phyloP scores from a whole-genome alignment of 495 filamentous ascomycete species.

The Pseudomonodictys pantanalensis region DNA sequence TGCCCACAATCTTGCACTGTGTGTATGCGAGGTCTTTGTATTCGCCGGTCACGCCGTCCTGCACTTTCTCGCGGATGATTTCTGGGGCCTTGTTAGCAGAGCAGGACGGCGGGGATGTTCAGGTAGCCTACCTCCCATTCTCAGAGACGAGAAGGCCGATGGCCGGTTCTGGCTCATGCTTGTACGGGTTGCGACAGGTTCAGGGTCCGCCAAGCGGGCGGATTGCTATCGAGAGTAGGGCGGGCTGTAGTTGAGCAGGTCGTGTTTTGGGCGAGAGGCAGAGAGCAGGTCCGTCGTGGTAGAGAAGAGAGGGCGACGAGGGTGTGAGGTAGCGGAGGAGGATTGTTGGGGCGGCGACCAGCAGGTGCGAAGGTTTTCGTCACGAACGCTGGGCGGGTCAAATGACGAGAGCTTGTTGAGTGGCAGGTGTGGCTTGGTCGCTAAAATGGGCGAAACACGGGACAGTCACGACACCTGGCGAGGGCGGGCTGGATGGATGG shows the following conservation, averaged over 20 bases:
- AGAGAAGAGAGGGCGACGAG: conserved; percentile 29
- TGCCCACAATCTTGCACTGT: conserved; percentile 99
- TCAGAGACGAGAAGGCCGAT: conserved; percentile 69
- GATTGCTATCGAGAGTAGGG: conserved; percentile 47
- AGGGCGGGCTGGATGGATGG: neutral
- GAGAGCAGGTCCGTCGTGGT: conserved; percentile 55
- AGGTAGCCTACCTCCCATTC: conserved; percentile 72
- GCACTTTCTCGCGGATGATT: conserved; percentile 97
- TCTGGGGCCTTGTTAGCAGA: conserved; percentile 55
- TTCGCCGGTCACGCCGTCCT: conserved; percentile 95
- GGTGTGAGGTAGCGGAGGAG: neutral
- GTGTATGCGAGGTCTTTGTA: conserved; percentile 96
- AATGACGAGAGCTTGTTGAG: conserved; percentile 21
- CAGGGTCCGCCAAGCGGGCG: conserved; percentile 15
- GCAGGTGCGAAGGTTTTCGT: conserved; percentile 1
- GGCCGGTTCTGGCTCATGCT: conserved; percentile 79
- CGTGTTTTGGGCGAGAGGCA: conserved; percentile 41
- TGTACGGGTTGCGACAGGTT: conserved; percentile 33
- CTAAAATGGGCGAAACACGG: conserved; percentile 8
- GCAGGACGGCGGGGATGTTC: neutral
- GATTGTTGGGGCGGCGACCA: conserved; percentile 20
- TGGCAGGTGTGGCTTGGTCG: conserved; percentile 23
- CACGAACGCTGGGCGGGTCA: conserved; percentile 7
- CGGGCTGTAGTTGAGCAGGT: conserved; percentile 50
- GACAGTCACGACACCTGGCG: too few species aligned